Percentiles rank a stretch among this genome's conserved stretches.
Conservation (phyloP, 1,139 yeast genomes). For the Debaryomyces udenii region DNA sequence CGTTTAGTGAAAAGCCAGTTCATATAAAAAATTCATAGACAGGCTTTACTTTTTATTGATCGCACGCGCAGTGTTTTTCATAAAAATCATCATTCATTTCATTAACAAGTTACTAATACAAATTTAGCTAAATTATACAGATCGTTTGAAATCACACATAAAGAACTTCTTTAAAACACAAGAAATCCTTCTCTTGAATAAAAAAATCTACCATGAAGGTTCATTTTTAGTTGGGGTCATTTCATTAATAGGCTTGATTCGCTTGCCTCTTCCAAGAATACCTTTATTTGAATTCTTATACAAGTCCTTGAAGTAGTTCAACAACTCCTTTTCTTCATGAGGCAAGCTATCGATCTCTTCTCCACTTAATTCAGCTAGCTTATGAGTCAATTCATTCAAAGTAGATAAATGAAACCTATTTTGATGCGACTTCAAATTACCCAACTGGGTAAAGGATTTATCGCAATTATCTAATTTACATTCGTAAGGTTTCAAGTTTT, state of each 20-base stretch:
- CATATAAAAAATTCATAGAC: too few species aligned
- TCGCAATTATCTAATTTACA: conserved; percentile 83
- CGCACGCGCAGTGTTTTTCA: too few species aligned
- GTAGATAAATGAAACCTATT: conserved; percentile 82
- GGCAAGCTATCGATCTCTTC: conserved; percentile 55
- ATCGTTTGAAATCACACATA: not conserved
- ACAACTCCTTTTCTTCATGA: conserved; percentile 63
- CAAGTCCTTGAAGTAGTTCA: conserved; percentile 75
- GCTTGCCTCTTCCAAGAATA: conserved; percentile 84
- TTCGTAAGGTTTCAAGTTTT: conserved; percentile 73
- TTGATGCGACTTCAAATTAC: conserved; percentile 92
- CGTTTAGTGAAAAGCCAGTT: not conserved
- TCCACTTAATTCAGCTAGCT: conserved; percentile 59
- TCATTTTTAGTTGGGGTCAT: not conserved
- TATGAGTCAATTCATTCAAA: conserved; percentile 63
- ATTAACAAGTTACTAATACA: not conserved
- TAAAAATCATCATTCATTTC: too few species aligned
- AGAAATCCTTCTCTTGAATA: not conserved
- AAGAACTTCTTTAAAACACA: not conserved
- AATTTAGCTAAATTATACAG: not conserved
- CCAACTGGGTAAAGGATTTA: conserved; percentile 87
- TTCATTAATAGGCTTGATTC: conserved; percentile 18
- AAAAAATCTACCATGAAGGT: not conserved
- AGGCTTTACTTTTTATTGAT: not conserved
- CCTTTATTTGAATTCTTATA: conserved; percentile 91